A percentile compares a stretch with the other conserved stretches of the same genome.
Evolutionary conservation across 495 filamentous ascomycete genomes (phyloP).

Genomic region (Aspergillus taichungensis): DNA sequence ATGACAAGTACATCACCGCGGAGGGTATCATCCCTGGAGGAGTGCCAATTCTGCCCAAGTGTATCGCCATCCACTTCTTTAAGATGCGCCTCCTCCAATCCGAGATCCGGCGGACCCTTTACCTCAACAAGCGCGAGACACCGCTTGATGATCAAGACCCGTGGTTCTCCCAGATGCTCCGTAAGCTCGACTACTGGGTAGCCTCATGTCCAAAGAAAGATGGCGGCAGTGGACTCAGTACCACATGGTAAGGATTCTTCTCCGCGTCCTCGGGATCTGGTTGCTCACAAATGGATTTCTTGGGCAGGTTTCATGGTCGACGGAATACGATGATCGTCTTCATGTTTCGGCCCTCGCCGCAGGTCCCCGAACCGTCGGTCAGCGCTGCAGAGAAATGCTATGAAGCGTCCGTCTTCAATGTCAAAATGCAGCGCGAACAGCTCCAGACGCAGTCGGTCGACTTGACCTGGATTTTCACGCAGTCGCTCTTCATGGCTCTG

Average conservation of each 20-base stretch:
- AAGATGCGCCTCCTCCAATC: constrained; percentile 83
- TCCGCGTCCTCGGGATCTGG: constrained; percentile 1
- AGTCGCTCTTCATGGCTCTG: constrained; percentile 76
- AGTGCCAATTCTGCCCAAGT: constrained; percentile 64
- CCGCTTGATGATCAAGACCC: constrained; percentile 68
- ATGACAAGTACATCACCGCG: constrained; percentile 73
- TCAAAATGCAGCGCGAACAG: constrained; percentile 67
- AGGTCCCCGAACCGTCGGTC: constrained; percentile 73
- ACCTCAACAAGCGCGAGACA: constrained; percentile 64
- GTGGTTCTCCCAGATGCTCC: constrained; percentile 76
- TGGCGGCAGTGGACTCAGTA: constrained; percentile 54
- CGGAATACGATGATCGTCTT: constrained; percentile 80
- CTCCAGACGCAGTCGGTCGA: constrained; percentile 67
- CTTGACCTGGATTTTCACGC: constrained; percentile 84
- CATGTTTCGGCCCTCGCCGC: constrained; percentile 79
- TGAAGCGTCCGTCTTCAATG: constrained; percentile 70
- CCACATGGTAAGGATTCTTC: constrained; percentile 44
- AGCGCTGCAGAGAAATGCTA: constrained; percentile 69
- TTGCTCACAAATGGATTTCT: neutral
- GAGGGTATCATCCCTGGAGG: constrained; percentile 61
- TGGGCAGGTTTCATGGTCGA: constrained; percentile 59
- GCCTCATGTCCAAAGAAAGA: constrained; percentile 51
- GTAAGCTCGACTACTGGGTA: constrained; percentile 68
- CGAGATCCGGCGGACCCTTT: constrained; percentile 75
- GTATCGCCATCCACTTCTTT: constrained; percentile 83